Evolutionary conservation across 1,139 yeast genomes (phyloP).

Genomic region (Yamadazyma atlantica): DNA sequence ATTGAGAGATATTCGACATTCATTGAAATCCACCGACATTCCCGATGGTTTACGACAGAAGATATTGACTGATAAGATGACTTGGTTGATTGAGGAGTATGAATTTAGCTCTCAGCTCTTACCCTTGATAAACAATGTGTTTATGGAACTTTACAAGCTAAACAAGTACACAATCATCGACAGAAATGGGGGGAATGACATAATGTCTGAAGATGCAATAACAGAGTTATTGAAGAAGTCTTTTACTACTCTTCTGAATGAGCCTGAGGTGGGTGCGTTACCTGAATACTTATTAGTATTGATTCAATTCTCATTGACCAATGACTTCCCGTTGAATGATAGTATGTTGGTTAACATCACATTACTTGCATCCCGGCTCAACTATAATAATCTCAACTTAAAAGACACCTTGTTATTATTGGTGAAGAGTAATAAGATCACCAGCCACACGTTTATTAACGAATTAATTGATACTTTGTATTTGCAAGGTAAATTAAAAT

Average conservation of each 20-base stretch:
- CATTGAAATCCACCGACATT: slow-evolving; percentile 28
- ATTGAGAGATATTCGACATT: slow-evolving; percentile 20
- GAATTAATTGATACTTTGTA: slow-evolving; percentile 23
- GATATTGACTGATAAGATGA: slow-evolving; percentile 20
- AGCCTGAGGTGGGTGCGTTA: slow-evolving; percentile 8
- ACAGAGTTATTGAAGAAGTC: slow-evolving; percentile 10
- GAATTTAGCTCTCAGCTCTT: slow-evolving; percentile 6
- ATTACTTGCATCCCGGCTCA: slow-evolving; percentile 20
- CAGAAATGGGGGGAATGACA: background rate
- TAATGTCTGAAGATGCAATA: background rate
- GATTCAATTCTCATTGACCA: slow-evolving; percentile 14
- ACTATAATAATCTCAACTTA: slow-evolving; percentile 7
- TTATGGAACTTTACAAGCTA: slow-evolving; percentile 14
- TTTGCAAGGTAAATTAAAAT: slow-evolving; percentile 15
- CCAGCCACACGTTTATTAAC: slow-evolving; percentile 19
- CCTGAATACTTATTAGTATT: slow-evolving; percentile 31
- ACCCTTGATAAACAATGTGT: slow-evolving; percentile 10
- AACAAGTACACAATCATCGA: slow-evolving; percentile 3
- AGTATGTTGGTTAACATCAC: slow-evolving; percentile 9
- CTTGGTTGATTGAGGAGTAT: slow-evolving; percentile 13
- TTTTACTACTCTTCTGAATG: slow-evolving; percentile 5
- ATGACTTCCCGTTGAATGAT: slow-evolving; percentile 6
- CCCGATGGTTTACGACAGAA: slow-evolving; percentile 16
- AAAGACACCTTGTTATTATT: slow-evolving; percentile 14
- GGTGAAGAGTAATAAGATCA: slow-evolving; percentile 11